Evolutionary conservation across 2,329 filamentous ascomycete genomes (phyloP), one percentile per base, ranked within the genome.

Genomic region (Scolecobasidium constrictum): DNA sequence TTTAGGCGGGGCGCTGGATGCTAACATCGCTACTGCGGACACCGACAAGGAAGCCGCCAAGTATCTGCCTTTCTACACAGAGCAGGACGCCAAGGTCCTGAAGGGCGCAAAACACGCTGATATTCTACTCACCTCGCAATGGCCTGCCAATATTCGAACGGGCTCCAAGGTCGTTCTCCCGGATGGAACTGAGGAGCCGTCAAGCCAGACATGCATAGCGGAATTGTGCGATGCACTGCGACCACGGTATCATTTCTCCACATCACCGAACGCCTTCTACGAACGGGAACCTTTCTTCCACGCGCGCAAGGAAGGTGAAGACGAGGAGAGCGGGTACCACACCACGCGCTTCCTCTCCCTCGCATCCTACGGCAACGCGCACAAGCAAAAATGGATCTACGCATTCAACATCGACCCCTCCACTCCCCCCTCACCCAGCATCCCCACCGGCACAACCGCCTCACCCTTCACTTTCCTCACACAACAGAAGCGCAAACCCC

Each of bases 221-320:
- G 83, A 93, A 46, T 71, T 98, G 9, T 90, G 83, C 54, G 71
- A 79, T 3, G 65, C 77, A 1, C 63, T 98, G 16, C 92, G 87
- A 58, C 92, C 92, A n/a, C 79, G 85, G 20, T 98, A 98, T 56
- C 88, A 96, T 60, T 80, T 96, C 54, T 78, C 85, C 2, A 83
- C 84, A 0, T 84, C 84, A 0, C 71, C 77, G 1, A 63, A 71
- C 5, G 79, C 79, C 53, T 90, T 84, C 62, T 96, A 81, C 58
- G 90, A 98, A 64, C 79, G 92, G 44, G 92, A 96, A 61, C 86
- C 90, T 0, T 98, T 95, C 66, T 80, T 92, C 55, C 81, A 94
- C 57, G 69, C 39, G 23, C 18, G 73, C 3, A 67, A 63, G 23
- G 62, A 68, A 23, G 69, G 59, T 17, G 58, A 59, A 15, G 56